Percentiles rank a stretch among this genome's conserved stretches.
Evolutionary conservation across 495 filamentous ascomycete genomes (phyloP).

Genomic region (Aspergillus egyptiacus): DNA sequence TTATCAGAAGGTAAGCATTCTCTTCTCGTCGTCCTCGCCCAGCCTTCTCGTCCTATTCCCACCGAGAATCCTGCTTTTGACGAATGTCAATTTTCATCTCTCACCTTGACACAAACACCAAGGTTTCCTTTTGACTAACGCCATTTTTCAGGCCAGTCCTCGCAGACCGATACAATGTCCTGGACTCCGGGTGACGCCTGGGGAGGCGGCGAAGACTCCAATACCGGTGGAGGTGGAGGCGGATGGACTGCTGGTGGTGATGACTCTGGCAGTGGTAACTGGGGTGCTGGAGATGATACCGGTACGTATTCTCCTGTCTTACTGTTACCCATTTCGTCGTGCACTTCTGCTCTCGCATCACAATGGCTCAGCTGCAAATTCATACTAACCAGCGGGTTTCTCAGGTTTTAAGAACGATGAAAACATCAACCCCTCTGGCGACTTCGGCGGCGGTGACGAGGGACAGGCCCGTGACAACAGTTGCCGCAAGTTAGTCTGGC

Average conservation of each 20-base stretch:
- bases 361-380: background rate
- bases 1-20: background rate
- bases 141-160: too few relatives aligned
- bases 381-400: background rate
- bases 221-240: background rate
- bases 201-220: background rate
- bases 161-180: background rate
- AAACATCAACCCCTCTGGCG: conserved; percentile 12
- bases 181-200: background rate
- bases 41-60: too few relatives aligned
- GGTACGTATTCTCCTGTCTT: conserved; percentile 2
- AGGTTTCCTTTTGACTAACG: background rate
- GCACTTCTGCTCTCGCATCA: background rate
- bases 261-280: background rate
- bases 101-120: too few relatives aligned
- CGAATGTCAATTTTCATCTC: too few relatives aligned
- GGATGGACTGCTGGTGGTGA: background rate
- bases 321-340: too few relatives aligned
- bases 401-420: conserved; percentile 14
- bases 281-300: conserved; percentile 3
- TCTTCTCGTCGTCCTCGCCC: too few relatives aligned
- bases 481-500: conserved; percentile 43
- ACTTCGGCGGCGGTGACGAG: conserved; percentile 11
- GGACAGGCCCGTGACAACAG: conserved; percentile 22
- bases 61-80: too few relatives aligned